Base-by-base conservation (phyloP, 2,329 filamentous ascomycete genomes). In the Ophiostoma piceae region DNA sequence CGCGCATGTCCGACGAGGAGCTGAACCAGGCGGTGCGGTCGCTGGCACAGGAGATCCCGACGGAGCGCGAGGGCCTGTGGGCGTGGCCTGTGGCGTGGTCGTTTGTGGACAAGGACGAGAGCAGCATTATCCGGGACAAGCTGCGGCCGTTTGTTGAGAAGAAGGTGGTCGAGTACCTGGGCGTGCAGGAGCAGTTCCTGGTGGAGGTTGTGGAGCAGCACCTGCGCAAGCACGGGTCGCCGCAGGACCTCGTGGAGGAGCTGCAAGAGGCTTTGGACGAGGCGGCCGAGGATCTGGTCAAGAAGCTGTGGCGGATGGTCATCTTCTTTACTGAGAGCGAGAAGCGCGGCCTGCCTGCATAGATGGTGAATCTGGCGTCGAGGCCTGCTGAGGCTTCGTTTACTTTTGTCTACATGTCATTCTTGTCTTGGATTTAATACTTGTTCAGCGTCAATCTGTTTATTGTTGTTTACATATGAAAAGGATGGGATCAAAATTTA, bases 301-400 rank as follows among this genome's bases (percentile, higher is more conserved):
- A 92, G 86, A 98, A 97, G 82, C 85, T 99, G 47, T 99, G 95
- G 95, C 88, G 94, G 67, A 96, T 98, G 92, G 89, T 97, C 71
- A 96, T 98, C 76, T 98, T 97, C 87, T 97, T 94, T 76, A 95
- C 92, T 6, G 94, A 98, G 80, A 92, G 90, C 76, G 94, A 97
- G 84, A 96, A 95, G 82, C 84, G 93, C 73, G 94, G 94, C 1
- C 82, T 97, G 72, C 90, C 90, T 26, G 87, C 88, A 67, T 67
- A 92, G 57, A 54, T 69, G 2, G 16, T 39, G 5, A 19, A 43
- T 14, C 14, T 14, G 41, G 41, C 14, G 47, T 22, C 54, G 22
- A n/a, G 22, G 57, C 26, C 26, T 6, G 51, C 12, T 22, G n/a
- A 6, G 11, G 14, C 43, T n/a, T 19, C 6, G 19, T 47, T 16